Conservation (phyloP, 495 filamentous ascomycete species). For the Cercophora samala region DNA sequence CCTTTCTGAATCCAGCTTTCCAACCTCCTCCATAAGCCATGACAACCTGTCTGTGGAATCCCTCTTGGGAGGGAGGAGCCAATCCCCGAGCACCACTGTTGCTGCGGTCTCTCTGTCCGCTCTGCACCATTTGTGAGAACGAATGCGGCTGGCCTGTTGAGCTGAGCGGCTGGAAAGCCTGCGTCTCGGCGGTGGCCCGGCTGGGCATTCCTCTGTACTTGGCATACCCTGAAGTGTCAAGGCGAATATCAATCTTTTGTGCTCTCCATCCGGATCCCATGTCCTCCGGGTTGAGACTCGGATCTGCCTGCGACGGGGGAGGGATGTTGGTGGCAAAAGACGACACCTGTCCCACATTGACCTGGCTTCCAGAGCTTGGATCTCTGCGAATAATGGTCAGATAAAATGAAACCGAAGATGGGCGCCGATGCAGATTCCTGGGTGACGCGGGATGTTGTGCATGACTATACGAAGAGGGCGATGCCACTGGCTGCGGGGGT, state of each 20-base stretch:
- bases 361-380: conserved; percentile 72
- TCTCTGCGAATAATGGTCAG: conserved; percentile 88
- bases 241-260: conserved; percentile 43
- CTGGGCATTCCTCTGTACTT: conserved; percentile 49
- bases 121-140: conserved; percentile 21
- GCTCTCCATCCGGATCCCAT: conserved; percentile 45
- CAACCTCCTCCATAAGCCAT: conserved; percentile 51
- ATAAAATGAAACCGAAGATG: conserved; percentile 43
- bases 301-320: conserved; percentile 26
- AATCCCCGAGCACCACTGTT: not conserved
- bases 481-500: conserved; percentile 2
- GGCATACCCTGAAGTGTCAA: conserved; percentile 48
- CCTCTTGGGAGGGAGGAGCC: conserved; percentile 20
- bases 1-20: conserved; percentile 39
- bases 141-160: conserved; percentile 27
- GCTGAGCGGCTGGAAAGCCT: conserved; percentile 2
- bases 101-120: conserved; percentile 5
- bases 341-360: conserved; percentile 79
- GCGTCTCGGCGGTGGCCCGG: conserved; percentile 31
- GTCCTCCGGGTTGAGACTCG: conserved; percentile 36
- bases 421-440: not conserved
- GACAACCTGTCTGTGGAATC: conserved; percentile 48
- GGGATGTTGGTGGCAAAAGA: conserved; percentile 46
- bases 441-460: conserved; percentile 12
- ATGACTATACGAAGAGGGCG: conserved; percentile 1